Evolutionary conservation across 108 stramenopile genomes (phyloP).

Genomic region (Cyclotella kingstonii): DNA sequence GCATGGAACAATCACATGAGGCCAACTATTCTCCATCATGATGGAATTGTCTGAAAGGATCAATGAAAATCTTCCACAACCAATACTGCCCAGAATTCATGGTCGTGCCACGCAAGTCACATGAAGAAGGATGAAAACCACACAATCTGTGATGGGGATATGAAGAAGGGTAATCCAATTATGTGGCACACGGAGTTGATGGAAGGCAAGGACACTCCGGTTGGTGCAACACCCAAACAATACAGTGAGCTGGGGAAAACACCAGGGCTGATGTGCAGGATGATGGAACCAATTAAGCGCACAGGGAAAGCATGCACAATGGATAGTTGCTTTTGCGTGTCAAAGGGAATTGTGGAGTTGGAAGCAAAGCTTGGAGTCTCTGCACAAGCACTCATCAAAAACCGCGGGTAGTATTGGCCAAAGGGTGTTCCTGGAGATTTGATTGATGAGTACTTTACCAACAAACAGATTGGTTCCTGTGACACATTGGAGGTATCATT

Average conservation of each 20-base stretch:
- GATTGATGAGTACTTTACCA: neutral
- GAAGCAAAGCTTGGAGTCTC: conserved; percentile 32
- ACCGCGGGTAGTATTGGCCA: conserved; percentile 8
- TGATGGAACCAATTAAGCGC: conserved; percentile 17
- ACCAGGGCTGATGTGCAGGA: neutral
- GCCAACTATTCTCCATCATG: conserved; percentile 17
- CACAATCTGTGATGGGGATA: conserved; percentile 15
- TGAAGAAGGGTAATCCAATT: neutral
- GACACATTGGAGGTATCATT: conserved; percentile 1
- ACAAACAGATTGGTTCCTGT: neutral
- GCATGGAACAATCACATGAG: conserved; percentile 22
- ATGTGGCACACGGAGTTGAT: conserved; percentile 2
- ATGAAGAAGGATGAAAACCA: conserved; percentile 21
- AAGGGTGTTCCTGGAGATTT: conserved; percentile 1
- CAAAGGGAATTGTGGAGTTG: conserved; percentile 30
- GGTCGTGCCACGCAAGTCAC: conserved; percentile 10
- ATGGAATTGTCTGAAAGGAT: conserved; percentile 25
- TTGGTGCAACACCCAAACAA: no score
- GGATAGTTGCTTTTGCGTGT: conserved; percentile 51
- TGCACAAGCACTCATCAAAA: conserved; percentile 15
- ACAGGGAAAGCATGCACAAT: conserved; percentile 26
- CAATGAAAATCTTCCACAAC: conserved; percentile 19
- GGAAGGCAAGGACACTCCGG: conserved; percentile 17
- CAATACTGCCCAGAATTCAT: conserved; percentile 27
- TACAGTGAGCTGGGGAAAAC: no score